Evolutionary conservation across 352 stramenopile genomes (phyloP), one percentile per base, ranked within the genome.

Genomic region (Globisporangium carolinianum): DNA sequence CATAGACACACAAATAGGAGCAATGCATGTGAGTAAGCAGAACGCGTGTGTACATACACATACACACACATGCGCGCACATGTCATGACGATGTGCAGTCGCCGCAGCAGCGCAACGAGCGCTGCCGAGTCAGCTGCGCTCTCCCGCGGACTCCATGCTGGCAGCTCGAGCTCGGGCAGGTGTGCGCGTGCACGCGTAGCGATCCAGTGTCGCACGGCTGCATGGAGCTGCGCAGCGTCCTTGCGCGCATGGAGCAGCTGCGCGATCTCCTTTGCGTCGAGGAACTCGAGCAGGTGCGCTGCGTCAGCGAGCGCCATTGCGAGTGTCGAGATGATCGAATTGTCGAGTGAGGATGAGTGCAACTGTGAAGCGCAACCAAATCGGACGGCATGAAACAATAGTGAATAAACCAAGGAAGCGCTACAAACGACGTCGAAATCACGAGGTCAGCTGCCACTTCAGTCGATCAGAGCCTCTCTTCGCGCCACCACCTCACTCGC

Each of bases 241-340:
- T 77, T 68, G 35, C 73, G 65, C 5, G 71, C 60, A 6, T 65
- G 67, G 45, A 71, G 65, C 49, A 83, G 54, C 24, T 55, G 57
- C 14, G 72, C 70, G 5, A 80, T 55, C 35, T 73, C 63, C 11
- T 53, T 60, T 0, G 72, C 61, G 35, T 82, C 60, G 24, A 87
- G 60, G 60, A 85, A 86, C 41, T 85, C 73, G 10, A 89, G 68
- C n/a, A 86, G 56, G 35, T 72, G 69, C 36, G 69, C 38, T 47
- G 68, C 57, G 14, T 79, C 71, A n/a, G 68, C 66, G 48, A 86
- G 66, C 37, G 60, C 53, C 49, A 60, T 55, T 8, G 15, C 37
- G 3, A 18, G 15, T 36, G 7, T 38, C n/a, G 32, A 35, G 46
- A 15, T 35, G 46, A n/a, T 6, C 11, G 42, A 46, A 12, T 46